Conservation (phyloP, 1,284 basidiomycete species). For the Mycena citricolor region DNA sequence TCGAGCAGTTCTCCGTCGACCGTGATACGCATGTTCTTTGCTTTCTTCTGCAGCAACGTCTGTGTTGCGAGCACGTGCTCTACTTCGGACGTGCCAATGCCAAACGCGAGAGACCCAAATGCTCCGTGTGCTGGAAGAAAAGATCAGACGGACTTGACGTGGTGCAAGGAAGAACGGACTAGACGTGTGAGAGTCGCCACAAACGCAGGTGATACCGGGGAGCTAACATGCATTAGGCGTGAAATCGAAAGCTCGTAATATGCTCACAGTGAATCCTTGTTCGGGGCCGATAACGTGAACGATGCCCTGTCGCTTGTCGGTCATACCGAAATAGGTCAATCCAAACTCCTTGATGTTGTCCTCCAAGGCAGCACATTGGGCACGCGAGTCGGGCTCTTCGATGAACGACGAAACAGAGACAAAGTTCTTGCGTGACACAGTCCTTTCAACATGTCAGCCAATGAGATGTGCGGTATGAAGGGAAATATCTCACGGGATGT, state of each 20-base stretch:
- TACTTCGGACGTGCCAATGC: constrained; percentile 96
- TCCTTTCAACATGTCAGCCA: too few relatives aligned
- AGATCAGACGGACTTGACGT: constrained; percentile 7
- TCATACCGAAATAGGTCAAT: constrained; percentile 93
- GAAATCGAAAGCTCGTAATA: constrained; percentile 2
- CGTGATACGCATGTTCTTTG: constrained; percentile 94
- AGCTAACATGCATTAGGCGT: constrained; percentile 47
- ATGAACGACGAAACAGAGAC: constrained; percentile 79
- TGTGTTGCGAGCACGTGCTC: constrained; percentile 97
- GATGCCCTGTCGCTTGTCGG: constrained; percentile 89
- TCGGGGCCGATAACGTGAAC: constrained; percentile 97
- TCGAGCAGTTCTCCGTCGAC: constrained; percentile 86
- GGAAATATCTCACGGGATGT: constrained; percentile 76
- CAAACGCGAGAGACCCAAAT: constrained; percentile 94
- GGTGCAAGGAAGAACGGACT: constrained; percentile 47
- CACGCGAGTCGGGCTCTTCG: constrained; percentile 84
- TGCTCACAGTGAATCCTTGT: constrained; percentile 86
- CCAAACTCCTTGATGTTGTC: constrained; percentile 96
- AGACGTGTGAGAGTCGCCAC: constrained; percentile 94
- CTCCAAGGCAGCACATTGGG: constrained; percentile 89
- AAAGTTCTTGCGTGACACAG: constrained; percentile 84
- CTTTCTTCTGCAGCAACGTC: constrained; percentile 88
- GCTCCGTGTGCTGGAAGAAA: constrained; percentile 79
- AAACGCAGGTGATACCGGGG: constrained; percentile 94
- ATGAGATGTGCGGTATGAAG: constrained; percentile 14